Evolutionary conservation across 2,329 filamentous ascomycete genomes (phyloP), one percentile per base, ranked within the genome.

Genomic region (Simplicillium aogashimaense): DNA sequence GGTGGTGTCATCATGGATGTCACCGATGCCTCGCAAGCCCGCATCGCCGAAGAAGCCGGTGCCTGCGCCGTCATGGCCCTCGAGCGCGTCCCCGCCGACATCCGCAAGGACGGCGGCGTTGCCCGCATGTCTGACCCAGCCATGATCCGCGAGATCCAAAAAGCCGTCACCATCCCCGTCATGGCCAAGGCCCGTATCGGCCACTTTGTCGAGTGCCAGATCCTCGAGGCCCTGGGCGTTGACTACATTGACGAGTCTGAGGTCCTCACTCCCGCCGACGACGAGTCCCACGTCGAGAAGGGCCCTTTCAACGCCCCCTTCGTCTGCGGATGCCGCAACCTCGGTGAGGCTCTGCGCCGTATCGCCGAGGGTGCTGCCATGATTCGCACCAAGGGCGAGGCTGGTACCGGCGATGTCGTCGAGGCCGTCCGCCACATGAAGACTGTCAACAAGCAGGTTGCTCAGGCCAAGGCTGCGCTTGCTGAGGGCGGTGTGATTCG

Each of bases 1-100:
- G 92, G 92, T 60, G 92, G 92, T 55, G 92, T 98, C 50, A 98
- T 98, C 66, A 98, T 98, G 92, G 92, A 98, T 65, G 92, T 97
- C 43, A 87, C 94, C 47, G 86, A 90, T 61, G 86, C 88, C 18
- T 84, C 86, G 58, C 89, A 94, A 72, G 89, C 92, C 47, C 86
- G 86, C 66, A 95, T 98, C 60, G 92, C 92, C 59, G 92, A 98
- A 66, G 89, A 97, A 63, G 89, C 92, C 45, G 92, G 92, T 47
- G 92, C 92, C 46, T 85, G 81, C 52, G 92, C 92, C 58, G 92
- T 98, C 69, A 98, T 98, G 92, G 92, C 92, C 31, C 82, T 98
- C 46, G 92, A 97, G 76, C 84, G 92, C 49, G 92, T 97, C 37
- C 92, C 92, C 38, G 90, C 92, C 54, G 92, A 98, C 64, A 98